Base-by-base conservation (phyloP, 2,329 filamentous ascomycete species). In the Fusarium xylarioides region DNA sequence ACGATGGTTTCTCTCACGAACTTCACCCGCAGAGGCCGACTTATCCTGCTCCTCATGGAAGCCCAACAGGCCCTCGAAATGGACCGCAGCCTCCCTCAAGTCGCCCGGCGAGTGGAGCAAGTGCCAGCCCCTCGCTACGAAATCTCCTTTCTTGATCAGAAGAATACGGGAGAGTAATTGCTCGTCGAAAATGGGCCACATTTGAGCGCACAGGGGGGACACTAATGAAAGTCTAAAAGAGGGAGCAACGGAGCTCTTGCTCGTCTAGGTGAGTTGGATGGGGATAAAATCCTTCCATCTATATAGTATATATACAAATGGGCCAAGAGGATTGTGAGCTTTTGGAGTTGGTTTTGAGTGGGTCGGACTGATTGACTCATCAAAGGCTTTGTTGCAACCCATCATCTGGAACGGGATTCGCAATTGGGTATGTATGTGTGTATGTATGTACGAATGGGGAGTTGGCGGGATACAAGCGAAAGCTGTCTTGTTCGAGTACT, bases 61-160 rank as follows among this genome's bases (percentile, higher is more conserved):
- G 86, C 62, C 86, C 86, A 5, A 85, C 85, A 4, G 72, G 83
- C 26, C 76, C 83, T n/a, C 80, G 83, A 61, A 85, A 83, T n/a
- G 81, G 82, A 26, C 74, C 79, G 11, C 77, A 80, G 12, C 77
- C 75, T 16, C 61, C 77, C 15, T 79, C 75, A 54, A 80, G 70
- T 26, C 83, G 87, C 53, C 84, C 86, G 37, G 82, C 86, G 35
- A 88, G 88, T 56, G 92, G 92, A n/a, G 92, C 92, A 8, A 95
- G 93, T 77, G 92, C 92, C 21, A 95, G 91, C 77, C 92, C 93
- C 16, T 94, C 92, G 15, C 81, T 95, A 69, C 89, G 91, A 75
- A 95, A 95, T 77, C 81, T 95, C 54, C 86, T 95, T 60, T 92
- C 90, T 53, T 94, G 82, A 83, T 23, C 30, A 21, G 21, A 19